phyloP scores from a whole-genome alignment of 2,329 filamentous ascomycete genomes.

The Onygenales sp. region DNA sequence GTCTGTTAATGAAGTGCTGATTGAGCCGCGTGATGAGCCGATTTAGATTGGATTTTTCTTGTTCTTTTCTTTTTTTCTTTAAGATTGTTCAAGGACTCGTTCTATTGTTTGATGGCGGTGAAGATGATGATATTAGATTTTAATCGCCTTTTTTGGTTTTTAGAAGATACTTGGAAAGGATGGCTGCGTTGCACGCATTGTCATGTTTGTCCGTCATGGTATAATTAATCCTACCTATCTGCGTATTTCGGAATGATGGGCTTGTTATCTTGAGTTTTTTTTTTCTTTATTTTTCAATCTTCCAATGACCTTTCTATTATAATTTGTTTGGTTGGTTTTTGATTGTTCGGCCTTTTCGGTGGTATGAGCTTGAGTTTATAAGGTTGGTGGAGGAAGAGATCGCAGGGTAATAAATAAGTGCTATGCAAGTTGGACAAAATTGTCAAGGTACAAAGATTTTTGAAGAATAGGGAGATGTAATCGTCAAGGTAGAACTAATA shows the following conservation, averaged over 20 bases:
- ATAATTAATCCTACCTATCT: too few relatives aligned
- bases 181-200: too few relatives aligned
- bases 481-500: too few relatives aligned
- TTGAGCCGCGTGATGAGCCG: constrained; percentile 68
- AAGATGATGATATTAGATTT: too few relatives aligned
- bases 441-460: too few relatives aligned
- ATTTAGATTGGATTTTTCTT: constrained; percentile 38
- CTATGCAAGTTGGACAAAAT: too few relatives aligned
- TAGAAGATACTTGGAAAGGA: too few relatives aligned
- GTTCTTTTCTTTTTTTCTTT: neutral
- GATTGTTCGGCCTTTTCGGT: neutral
- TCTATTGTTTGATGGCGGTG: neutral
- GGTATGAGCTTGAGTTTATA: neutral
- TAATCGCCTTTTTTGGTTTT: too few relatives aligned
- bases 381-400: too few relatives aligned
- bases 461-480: too few relatives aligned
- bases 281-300: neutral
- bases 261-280: neutral
- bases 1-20: constrained; percentile 69
- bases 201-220: too few relatives aligned
- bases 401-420: too few relatives aligned
- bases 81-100: neutral
- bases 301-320: neutral
- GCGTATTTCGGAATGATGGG: neutral
- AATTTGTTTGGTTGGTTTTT: neutral